Base-by-base conservation (phyloP, 306 rosid genomes). In the Vigna reflexopilosa region DNA sequence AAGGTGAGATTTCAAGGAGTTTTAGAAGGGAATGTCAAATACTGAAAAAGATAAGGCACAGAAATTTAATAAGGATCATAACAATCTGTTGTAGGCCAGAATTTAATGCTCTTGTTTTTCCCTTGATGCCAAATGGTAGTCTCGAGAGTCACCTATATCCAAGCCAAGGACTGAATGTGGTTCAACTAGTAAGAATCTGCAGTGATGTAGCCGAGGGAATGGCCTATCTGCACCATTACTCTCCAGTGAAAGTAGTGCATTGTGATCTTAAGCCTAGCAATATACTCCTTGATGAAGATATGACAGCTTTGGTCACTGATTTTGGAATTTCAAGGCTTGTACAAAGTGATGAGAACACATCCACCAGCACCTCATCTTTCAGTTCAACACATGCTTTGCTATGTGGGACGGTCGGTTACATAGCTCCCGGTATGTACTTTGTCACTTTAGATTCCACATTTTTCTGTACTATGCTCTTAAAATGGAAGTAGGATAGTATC, bases 221-320 rank as follows among this genome's bases (percentile, higher is more conserved):
- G 85, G 89, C 96, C 58, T 95, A 95, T 81, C 56, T 95, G 67
- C 98, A 95, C 81, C 97, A 95, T 64, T 84, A 89, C 51, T 95
- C 97, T 42, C 98, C 93, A 0, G 86, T 89, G 52, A 85, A 86
- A 83, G 92, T 95, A 3, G 95, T 89, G 48, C 98, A 92, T 77
- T 93, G 98, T 67, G 98, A 95, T 83, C 93, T 95, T 50, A 95
- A 95, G 83, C 99, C 99, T 0, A 95, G 97, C 77, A 95, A 95
- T 70, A 95, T 95, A 84, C 90, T 93, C 67, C 98, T 95, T 50
- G 93, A 91, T 72, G 88, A 88, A 6, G 90, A 93, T 70, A 58
- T 95, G 80, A 95, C 96, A 5, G 97, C 99, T 72, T 71, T 95
- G 86, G 93, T 95, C 10, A 80, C 98, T 63, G 98, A 95, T 80